Evolutionary conservation across 1,139 yeast genomes (phyloP).

Genomic region (Kluyveromyces marxianus): DNA sequence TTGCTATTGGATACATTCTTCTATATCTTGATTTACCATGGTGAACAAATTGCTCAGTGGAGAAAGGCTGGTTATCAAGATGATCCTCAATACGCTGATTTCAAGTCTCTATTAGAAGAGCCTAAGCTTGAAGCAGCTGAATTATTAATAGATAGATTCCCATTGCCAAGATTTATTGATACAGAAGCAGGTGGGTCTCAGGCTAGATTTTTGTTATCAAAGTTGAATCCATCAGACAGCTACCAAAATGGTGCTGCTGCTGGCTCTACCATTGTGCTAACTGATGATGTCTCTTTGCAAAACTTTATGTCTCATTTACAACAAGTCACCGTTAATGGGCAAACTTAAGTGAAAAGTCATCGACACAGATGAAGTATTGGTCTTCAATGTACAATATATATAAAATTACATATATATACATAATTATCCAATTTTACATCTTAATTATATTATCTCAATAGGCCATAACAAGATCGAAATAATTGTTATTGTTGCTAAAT

Average conservation of each 20-base stretch:
- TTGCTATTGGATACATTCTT: slow-evolving; percentile 88
- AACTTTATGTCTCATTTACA: slow-evolving; percentile 87
- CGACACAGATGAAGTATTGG: slow-evolving; percentile 3
- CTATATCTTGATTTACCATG: slow-evolving; percentile 93
- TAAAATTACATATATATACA: slow-evolving; percentile 3
- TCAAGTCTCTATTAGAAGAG: slow-evolving; percentile 77
- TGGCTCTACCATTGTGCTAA: slow-evolving; percentile 73
- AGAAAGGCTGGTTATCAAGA: slow-evolving; percentile 93
- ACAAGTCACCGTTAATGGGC: slow-evolving; percentile 62
- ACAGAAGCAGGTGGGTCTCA: slow-evolving; percentile 98
- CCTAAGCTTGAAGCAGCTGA: slow-evolving; percentile 93
- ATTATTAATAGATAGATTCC: slow-evolving; percentile 86
- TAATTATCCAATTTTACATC: neutral
- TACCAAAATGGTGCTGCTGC: slow-evolving; percentile 55
- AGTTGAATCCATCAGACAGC: slow-evolving; percentile 87
- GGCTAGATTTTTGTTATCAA: slow-evolving; percentile 91
- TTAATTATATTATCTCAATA: neutral
- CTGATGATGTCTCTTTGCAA: slow-evolving; percentile 91
- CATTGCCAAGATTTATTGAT: slow-evolving; percentile 91
- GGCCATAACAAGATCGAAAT: neutral
- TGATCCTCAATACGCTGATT: slow-evolving; percentile 80
- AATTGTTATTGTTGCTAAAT: neutral
- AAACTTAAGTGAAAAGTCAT: slow-evolving; percentile 17
- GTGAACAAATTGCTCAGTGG: slow-evolving; percentile 94
- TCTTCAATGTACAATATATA: neutral